Evolutionary conservation across 805 yeast species (phyloP), one percentile per base, ranked within the genome.

Genomic region (Myxozyma kluyveri): DNA sequence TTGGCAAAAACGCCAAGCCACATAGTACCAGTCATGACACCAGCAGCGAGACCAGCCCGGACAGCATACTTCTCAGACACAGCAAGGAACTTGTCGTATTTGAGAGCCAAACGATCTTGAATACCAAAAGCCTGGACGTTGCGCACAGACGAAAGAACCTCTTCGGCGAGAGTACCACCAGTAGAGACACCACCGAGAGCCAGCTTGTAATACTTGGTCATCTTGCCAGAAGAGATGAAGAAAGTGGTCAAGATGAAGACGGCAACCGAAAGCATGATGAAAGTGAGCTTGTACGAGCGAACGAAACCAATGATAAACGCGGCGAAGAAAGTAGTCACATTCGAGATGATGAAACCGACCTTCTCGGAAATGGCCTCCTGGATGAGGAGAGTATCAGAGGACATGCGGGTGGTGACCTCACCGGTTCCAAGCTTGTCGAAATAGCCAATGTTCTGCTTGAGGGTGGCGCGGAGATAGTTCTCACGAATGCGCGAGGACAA

Each of bases 301-400:
- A 66, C 60, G 50, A 72, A 70, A 1, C 69, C 69, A 45, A 73
- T 68, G 5, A 66, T 65, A 24, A 72, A 60, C 5, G 75, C 70
- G n/a, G 73, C 60, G 24, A 69, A 61, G 59, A 72, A 72, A 1
- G 74, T 67, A n/a, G 75, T 65, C 5, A 72, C 39, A 27, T 72
- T 74, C 36, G 67, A 65, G 17, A 68, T 56, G 36, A 71, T 69
- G 41, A 67, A 63, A 12, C 58, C 64, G 59, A 50, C 61, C 59
- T 72, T 72, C 54, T 72, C 75, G 31, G 72, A 67, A 47, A 72
- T 71, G 22, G 75, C 75, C 37, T 70, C 75, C 53, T 73, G 75
- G 45, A 72, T 67, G 35, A 66, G 52, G 29, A 67, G 62, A 10
- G 75, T 72, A 46, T 71, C 75, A 23, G 69, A 63, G 33, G 74